Evolutionary conservation across 148 eudicot species (phyloP).

Genomic region (Persicaria maculosa): DNA sequence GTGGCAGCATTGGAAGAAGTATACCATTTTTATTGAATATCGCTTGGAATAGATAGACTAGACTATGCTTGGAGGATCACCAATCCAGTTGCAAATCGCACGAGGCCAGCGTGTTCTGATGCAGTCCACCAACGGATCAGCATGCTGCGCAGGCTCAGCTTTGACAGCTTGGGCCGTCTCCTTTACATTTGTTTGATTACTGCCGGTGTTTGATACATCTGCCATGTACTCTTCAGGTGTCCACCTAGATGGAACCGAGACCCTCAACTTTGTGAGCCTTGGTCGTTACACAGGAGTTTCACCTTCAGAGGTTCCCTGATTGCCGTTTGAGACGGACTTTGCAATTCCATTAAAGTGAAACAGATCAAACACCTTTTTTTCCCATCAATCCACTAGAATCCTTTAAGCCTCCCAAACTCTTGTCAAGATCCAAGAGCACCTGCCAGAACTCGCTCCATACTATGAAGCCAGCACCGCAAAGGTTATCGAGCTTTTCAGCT

Average conservation of each 20-base stretch:
- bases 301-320: slow-evolving; percentile 36
- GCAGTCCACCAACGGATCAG: slow-evolving; percentile 93
- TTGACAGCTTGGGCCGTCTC: slow-evolving; percentile 40
- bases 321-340: slow-evolving; percentile 63
- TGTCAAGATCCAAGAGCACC: slow-evolving; percentile 72
- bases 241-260: slow-evolving; percentile 92
- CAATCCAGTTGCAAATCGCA: slow-evolving; percentile 82
- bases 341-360: slow-evolving; percentile 97
- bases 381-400: slow-evolving; percentile 91
- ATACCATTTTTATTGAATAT: background rate
- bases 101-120: slow-evolving; percentile 93
- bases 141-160: slow-evolving; percentile 61
- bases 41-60: slow-evolving; percentile 3
- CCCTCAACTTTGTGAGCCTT: slow-evolving; percentile 71
- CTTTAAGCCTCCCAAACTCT: slow-evolving; percentile 70
- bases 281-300: slow-evolving; percentile 79
- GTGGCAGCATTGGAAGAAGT: background rate
- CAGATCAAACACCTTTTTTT: slow-evolving; percentile 76
- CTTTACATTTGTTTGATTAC: slow-evolving; percentile 25
- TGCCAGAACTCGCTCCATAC: slow-evolving; percentile 99
- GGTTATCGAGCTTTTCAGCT: slow-evolving; percentile 56
- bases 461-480: slow-evolving; percentile 66
- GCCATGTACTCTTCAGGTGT: slow-evolving; percentile 85
- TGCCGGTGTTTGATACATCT: slow-evolving; percentile 32
- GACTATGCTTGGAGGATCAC: slow-evolving; percentile 93